Evolutionary conservation across 1,284 basidiomycete species (phyloP).

Genomic region (Leccinum idahoense): DNA sequence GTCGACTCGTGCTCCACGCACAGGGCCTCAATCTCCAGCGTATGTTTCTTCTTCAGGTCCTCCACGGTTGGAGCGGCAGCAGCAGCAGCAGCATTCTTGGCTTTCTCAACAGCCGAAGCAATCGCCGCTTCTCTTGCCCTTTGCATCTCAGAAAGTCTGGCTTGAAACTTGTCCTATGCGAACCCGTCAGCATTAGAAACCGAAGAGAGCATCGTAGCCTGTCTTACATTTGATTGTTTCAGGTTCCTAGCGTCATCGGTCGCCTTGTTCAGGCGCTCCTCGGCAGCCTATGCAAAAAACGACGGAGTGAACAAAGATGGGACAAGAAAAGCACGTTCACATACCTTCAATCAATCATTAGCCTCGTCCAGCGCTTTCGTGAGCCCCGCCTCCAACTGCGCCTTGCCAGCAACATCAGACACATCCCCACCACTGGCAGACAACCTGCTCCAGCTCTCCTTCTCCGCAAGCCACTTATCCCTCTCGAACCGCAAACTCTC

Average conservation of each 20-base stretch:
- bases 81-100: conserved; percentile 38
- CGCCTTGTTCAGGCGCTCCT: conserved; percentile 44
- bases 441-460: conserved; percentile 38
- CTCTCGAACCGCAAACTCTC: conserved; percentile 52
- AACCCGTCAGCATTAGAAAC: conserved; percentile 3
- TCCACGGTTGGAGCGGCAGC: conserved; percentile 27
- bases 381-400: conserved; percentile 50
- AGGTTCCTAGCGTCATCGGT: conserved; percentile 42
- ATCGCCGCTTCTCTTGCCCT: conserved; percentile 39
- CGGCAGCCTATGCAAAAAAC: conserved; percentile 34
- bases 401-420: conserved; percentile 30
- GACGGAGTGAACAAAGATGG: not conserved
- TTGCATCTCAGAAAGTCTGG: conserved; percentile 33
- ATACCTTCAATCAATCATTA: conserved; percentile 49
- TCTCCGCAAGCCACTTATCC: conserved; percentile 57
- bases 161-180: conserved; percentile 43
- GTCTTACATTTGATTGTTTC: conserved; percentile 33
- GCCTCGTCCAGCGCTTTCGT: conserved; percentile 58
- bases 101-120: conserved; percentile 50
- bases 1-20: conserved; percentile 54
- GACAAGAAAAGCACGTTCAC: not conserved
- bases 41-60: conserved; percentile 46
- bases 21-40: conserved; percentile 52
- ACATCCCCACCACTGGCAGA: conserved; percentile 27
- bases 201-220: not conserved